A percentile compares a stretch with the other conserved stretches of the same genome.
phyloP scores from a whole-genome alignment of 164 flowering plant genomes.

The Taxillus chinensis region DNA sequence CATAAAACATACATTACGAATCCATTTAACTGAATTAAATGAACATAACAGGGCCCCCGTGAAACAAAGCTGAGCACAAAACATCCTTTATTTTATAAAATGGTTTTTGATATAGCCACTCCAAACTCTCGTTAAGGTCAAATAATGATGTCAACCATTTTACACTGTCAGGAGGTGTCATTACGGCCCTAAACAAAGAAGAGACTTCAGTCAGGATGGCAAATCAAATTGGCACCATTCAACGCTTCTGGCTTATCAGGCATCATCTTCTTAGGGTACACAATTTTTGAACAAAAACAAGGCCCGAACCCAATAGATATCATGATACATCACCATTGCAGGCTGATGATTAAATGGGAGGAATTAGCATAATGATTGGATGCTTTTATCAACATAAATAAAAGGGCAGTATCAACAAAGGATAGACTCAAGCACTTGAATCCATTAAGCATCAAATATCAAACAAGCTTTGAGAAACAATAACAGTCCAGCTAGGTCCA shows the following conservation, averaged over 20 bases:
- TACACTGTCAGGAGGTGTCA: too few relatives aligned
- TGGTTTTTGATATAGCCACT: too few relatives aligned
- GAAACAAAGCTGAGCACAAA: neutral
- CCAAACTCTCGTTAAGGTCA: neutral
- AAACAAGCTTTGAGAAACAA: neutral
- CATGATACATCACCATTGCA: neutral
- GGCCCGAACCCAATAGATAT: neutral
- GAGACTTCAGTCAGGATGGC: slow-evolving; percentile 3
- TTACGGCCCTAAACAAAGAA: slow-evolving; percentile 15
- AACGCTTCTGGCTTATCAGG: neutral
- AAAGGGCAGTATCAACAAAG: too few relatives aligned
- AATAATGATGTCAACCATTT: slow-evolving; percentile 3
- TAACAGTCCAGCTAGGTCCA: slow-evolving; percentile 11
- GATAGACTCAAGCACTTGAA: neutral
- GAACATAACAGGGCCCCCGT: neutral
- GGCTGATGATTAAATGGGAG: neutral
- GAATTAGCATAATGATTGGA: slow-evolving; percentile 9
- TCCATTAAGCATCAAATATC: too few relatives aligned
- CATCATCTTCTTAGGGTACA: neutral
- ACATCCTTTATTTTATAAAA: too few relatives aligned
- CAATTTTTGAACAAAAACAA: neutral
- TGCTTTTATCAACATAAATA: neutral
- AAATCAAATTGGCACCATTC: neutral
- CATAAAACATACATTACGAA: too few relatives aligned
- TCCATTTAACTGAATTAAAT: too few relatives aligned